phyloP scores from a whole-genome alignment of 2,329 filamentous ascomycete genomes.

The Apiospora marii region DNA sequence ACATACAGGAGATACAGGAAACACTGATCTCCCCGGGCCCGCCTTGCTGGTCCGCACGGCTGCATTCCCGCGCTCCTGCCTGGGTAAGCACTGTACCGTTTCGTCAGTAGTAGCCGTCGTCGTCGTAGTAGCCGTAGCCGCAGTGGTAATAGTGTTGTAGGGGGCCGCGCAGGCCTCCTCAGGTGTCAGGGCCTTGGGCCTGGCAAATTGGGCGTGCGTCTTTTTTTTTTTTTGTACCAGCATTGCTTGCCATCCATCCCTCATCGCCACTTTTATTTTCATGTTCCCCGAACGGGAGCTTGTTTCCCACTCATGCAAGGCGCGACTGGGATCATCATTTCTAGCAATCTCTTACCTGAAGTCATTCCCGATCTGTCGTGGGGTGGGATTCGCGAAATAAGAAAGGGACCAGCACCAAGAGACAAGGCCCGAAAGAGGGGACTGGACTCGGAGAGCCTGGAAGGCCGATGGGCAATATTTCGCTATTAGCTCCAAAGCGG shows the following conservation, averaged over 20 bases:
- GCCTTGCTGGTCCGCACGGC: slow-evolving; percentile 20
- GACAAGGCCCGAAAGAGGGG: slow-evolving; percentile 15
- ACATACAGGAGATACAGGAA: slow-evolving; percentile 1
- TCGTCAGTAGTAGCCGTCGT: background rate
- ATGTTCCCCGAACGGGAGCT: slow-evolving; percentile 20
- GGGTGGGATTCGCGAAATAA: slow-evolving; percentile 20
- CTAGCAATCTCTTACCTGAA: slow-evolving; percentile 19
- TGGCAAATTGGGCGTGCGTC: slow-evolving; percentile 18
- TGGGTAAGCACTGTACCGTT: slow-evolving; percentile 16
- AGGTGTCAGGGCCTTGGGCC: background rate
- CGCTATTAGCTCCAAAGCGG: slow-evolving; percentile 20
- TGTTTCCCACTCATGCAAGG: slow-evolving; percentile 21
- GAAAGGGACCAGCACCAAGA: slow-evolving; percentile 1
- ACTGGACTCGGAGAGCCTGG: background rate
- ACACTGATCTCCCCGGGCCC: slow-evolving; percentile 18
- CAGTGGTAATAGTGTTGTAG: background rate
- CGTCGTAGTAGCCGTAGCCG: background rate
- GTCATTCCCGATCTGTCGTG: slow-evolving; percentile 13
- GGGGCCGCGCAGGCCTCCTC: slow-evolving; percentile 15
- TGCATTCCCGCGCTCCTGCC: slow-evolving; percentile 15
- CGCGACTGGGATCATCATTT: slow-evolving; percentile 19
- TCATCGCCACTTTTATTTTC: slow-evolving; percentile 17
- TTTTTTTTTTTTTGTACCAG: background rate
- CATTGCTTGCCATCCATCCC: background rate
- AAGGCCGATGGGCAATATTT: slow-evolving; percentile 10